Evolutionary conservation across 305 asterid species (phyloP).

Genomic region (Plantago coronopus): DNA sequence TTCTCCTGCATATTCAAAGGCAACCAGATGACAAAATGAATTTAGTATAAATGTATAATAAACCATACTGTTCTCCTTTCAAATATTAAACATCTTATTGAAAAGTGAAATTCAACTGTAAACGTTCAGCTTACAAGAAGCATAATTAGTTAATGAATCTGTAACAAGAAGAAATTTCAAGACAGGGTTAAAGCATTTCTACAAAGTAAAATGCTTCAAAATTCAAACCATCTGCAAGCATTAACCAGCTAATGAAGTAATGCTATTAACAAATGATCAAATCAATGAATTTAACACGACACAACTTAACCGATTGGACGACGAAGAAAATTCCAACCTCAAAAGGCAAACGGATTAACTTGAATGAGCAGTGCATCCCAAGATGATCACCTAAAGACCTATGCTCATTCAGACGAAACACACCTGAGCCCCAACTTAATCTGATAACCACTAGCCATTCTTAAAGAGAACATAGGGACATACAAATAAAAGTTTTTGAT

Average conservation of each 20-base stretch:
- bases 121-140: background rate
- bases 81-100: background rate
- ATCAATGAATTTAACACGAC: background rate
- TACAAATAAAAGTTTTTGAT: too few species aligned
- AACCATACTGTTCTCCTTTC: background rate
- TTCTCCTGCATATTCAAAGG: conserved; percentile 52
- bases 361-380: too few species aligned
- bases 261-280: background rate
- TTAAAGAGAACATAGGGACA: too few species aligned
- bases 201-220: background rate
- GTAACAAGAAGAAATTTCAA: background rate
- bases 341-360: too few species aligned
- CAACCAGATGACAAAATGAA: background rate
- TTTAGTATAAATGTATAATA: conserved; percentile 1
- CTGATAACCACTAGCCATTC: too few species aligned
- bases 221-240: background rate
- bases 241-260: background rate
- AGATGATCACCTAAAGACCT: too few species aligned
- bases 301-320: too few species aligned
- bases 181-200: background rate
- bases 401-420: too few species aligned
- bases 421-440: too few species aligned
- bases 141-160: background rate
- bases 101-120: background rate
- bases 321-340: too few species aligned